These are phyloP conservation scores for Lithohypha guttulata DNA, from an alignment of 2,329 filamentous ascomycete genomes.

Conservation along the genomic window DNA sequence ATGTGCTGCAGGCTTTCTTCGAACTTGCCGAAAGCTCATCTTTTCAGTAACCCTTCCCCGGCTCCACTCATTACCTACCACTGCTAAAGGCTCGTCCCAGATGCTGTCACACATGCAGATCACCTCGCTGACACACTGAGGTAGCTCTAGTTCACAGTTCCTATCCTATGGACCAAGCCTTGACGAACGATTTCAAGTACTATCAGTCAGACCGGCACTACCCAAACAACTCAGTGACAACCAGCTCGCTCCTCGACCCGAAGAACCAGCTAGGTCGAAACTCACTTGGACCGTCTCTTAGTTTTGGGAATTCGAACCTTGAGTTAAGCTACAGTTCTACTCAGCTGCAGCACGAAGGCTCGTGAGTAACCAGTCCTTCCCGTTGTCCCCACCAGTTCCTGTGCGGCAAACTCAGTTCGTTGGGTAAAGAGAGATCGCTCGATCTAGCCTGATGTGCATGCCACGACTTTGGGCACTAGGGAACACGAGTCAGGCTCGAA, in stretches of 20 bases:
- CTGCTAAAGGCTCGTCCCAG: not conserved
- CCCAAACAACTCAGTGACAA: not conserved
- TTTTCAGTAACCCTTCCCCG: slow-evolving; percentile 1
- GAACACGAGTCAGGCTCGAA: not conserved
- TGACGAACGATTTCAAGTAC: slow-evolving; percentile 11
- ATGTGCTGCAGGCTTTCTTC: not conserved
- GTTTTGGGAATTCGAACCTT: not conserved
- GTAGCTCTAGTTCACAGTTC: slow-evolving; percentile 26
- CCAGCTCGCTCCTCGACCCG: slow-evolving; percentile 1
- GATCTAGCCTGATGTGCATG: no score
- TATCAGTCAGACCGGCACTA: slow-evolving; percentile 4
- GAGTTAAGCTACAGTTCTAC: slow-evolving; percentile 3
- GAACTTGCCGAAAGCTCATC: slow-evolving; percentile 5
- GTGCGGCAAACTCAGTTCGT: no score
- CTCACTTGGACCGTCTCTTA: slow-evolving; percentile 1
- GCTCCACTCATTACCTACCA: not conserved
- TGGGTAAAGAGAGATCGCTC: no score
- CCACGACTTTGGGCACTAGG: slow-evolving; percentile 9
- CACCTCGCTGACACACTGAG: slow-evolving; percentile 3
- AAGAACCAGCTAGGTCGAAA: not conserved
- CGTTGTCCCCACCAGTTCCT: not conserved
- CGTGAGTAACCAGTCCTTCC: slow-evolving; percentile 6
- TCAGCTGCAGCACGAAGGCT: slow-evolving; percentile 5
- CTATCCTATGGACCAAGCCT: slow-evolving; percentile 29
- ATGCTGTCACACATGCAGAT: not conserved